Evolutionary conservation across 192 early-diverging fungal species (phyloP), one percentile per base, ranked within the genome.

Genomic region (Rhizophlyctis rosea): DNA sequence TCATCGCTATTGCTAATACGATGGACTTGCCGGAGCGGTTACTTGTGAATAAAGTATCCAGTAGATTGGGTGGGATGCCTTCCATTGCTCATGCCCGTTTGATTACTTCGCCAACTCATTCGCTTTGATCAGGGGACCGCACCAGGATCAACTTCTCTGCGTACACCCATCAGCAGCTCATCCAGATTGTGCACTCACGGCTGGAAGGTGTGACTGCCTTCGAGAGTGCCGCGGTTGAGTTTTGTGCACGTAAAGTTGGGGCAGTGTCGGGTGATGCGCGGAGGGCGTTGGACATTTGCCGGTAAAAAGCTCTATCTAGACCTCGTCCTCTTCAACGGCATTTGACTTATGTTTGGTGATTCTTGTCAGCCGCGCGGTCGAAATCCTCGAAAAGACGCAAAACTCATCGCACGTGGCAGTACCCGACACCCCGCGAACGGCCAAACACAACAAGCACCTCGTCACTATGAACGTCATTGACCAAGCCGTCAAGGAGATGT

Each of bases 1-100:
- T 99, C 2, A 76, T 99, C 47, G 95, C 95, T 0, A 88, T 99
- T 54, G 96, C 97, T 34, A 99, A 99, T 70, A 97, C 95, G 0
- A 99, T 99, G 93, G 94, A 98, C 64, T 71, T 99, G 21, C 95
- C 95, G 0, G 95, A 98, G 64, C 83, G 94, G 51, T 83, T 95
- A 78, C 78, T 95, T 24, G 78, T 82, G 4, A 91, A 94, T 71
- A 92, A 91, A 66, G 86, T 97, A 21, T 89, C 93, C 1, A 93
- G 91, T 75, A 82, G 95, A 4, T 62, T 99, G 39, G 95, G 91
- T 85, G 79, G 47, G 51, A 48, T 50, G 5, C 56, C 50, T 18
- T n/a, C 0, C 18, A 31, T 7, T 21, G n/a, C n/a, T n/a, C n/a
- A n/a, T n/a, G n/a, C n/a, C n/a, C n/a, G n/a, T n/a, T n/a, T n/a